Evolutionary conservation across 169 alveolate genomes (phyloP), one percentile per base, ranked within the genome.

Genomic region (Theileria annulata): DNA sequence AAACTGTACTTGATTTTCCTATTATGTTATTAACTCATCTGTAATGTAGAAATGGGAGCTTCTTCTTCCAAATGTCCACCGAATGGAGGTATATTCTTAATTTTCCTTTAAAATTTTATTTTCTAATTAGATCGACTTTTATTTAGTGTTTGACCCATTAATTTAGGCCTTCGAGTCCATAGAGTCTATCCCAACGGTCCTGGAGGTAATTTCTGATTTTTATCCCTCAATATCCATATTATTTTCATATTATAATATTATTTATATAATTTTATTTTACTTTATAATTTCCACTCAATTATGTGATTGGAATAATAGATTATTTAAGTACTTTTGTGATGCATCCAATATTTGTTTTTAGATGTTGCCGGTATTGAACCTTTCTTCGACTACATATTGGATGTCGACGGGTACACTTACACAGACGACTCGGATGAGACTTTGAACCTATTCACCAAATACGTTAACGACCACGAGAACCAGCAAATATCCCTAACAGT

Each of bases 351-450:
- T 1, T 69, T 17, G 3, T 69, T 21, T 69, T 25, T 30, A 72
- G 89, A 72, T 49, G 60, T 68, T 33, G 90, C 79, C 21, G 92
- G 88, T n/a, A 25, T 90, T 49, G 94, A 90, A 74, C 83, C 87
- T 21, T 90, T 90, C 59, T 90, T 90, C 60, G 94, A 90, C 58
- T 90, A 87, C 77, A 87, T 90, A 13, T 42, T 90, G 51, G 89
- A 87, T 59, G 88, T 86, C 19, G 91, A 90, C 42, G 82, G 86
- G 30, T 63, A 87, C 47, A 59, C 71, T 19, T 73, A 85, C 66
- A 35, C 66, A 10, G 94, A 90, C 74, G 90, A 81, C 51, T 79
- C 91, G 33, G 90, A 75, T 48, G 87, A 64, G 35, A 85, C 92
- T 4, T 74, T 87, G 71, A 87, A 70, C 42, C 48, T 74, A 0